Evolutionary conservation across 1,284 basidiomycete genomes (phyloP).

Genomic region (Austroboletus niveus): DNA sequence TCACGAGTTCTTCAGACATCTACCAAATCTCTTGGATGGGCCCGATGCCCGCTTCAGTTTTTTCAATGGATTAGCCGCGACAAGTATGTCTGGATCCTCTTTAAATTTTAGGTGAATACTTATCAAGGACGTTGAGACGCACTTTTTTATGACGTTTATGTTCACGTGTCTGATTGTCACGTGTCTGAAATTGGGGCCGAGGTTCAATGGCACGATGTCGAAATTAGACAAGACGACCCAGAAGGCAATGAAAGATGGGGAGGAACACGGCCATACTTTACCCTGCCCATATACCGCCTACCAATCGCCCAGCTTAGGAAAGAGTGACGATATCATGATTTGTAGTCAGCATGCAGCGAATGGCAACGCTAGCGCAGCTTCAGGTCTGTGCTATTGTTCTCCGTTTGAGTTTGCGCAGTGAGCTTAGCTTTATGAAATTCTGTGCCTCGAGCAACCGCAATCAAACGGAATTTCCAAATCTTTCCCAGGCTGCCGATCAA

Average conservation of each 20-base stretch:
- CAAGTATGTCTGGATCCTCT: conserved; percentile 52
- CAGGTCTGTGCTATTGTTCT: no score
- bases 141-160: conserved; percentile 91
- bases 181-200: conserved; percentile 77
- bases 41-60: conserved; percentile 86
- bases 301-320: conserved; percentile 51
- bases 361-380: no score
- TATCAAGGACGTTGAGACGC: conserved; percentile 51
- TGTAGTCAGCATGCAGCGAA: not conserved
- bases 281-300: conserved; percentile 61
- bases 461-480: not conserved
- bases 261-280: conserved; percentile 70
- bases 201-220: conserved; percentile 74
- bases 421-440: no score
- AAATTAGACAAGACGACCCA: conserved; percentile 44
- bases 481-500: conserved; percentile 7
- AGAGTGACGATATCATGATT: not conserved
- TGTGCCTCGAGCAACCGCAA: no score
- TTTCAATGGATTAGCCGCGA: conserved; percentile 96
- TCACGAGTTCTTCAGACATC: conserved; percentile 77
- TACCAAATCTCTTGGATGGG: conserved; percentile 81
- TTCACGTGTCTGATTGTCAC: conserved; percentile 83
- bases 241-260: conserved; percentile 57
- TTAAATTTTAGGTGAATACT: conserved; percentile 6
- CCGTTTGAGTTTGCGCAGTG: no score